phyloP scores from a whole-genome alignment of 78 protist species.

The Dictyostelium discoideum region dicty_2.7 NC_007088.5:6140501-6141000 shows the following conservation, averaged over 20 bases:
- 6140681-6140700: not conserved
- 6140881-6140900: too few species aligned
- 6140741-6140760: not conserved
- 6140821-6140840: too few species aligned
- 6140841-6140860: not conserved
- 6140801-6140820: too few species aligned
- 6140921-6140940: too few species aligned
- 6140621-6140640: not conserved
- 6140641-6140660: not conserved
- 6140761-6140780: not conserved
- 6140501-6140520: constrained; percentile 36
- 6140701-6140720: not conserved
- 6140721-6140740: not conserved
- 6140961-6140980: too few species aligned
- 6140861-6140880: too few species aligned
- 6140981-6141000: too few species aligned
- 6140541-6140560: not conserved
- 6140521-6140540: constrained; percentile 37
- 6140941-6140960: too few species aligned
- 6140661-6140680: not conserved
- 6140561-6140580: not conserved
- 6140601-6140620: not conserved
- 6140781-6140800: not conserved
- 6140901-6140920: too few species aligned
- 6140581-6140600: not conserved